phyloP scores from a whole-genome alignment of 2,329 filamentous ascomycete genomes.

The Apiospora malaysiana region DNA sequence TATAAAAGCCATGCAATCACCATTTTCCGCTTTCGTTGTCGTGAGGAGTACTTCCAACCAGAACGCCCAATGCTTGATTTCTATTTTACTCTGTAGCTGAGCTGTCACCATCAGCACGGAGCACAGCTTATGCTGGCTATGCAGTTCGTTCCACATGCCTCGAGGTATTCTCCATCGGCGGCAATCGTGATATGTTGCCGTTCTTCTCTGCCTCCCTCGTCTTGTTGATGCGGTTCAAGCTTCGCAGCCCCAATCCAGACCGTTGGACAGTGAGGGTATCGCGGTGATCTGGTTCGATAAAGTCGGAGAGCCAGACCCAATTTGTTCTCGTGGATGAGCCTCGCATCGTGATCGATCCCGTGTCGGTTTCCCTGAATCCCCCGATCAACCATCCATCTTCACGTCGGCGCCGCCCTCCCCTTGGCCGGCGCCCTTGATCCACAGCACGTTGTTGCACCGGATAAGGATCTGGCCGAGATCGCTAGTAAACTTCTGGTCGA shows the following conservation, averaged over 20 bases:
- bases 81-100: background rate
- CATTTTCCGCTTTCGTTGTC: background rate
- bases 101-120: background rate
- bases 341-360: background rate
- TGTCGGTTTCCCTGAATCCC: background rate
- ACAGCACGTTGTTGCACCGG: slow-evolving; percentile 97
- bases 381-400: slow-evolving; percentile 60
- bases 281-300: background rate
- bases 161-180: background rate
- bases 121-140: background rate
- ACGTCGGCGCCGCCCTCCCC: slow-evolving; percentile 58
- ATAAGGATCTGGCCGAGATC: slow-evolving; percentile 91
- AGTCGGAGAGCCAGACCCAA: background rate
- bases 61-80: background rate
- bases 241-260: slow-evolving; percentile 2
- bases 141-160: background rate
- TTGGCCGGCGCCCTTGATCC: slow-evolving; percentile 71
- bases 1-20: slow-evolving; percentile 5
- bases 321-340: background rate
- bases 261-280: background rate
- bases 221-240: background rate
- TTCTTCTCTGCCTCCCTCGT: background rate
- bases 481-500: slow-evolving; percentile 84
- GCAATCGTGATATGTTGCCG: background rate
- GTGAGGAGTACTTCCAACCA: slow-evolving; percentile 9